These are phyloP conservation scores for Fusarium brachygibbosum DNA, from an alignment of 2,329 filamentous ascomycete species.

Conservation along the genomic window DNA sequence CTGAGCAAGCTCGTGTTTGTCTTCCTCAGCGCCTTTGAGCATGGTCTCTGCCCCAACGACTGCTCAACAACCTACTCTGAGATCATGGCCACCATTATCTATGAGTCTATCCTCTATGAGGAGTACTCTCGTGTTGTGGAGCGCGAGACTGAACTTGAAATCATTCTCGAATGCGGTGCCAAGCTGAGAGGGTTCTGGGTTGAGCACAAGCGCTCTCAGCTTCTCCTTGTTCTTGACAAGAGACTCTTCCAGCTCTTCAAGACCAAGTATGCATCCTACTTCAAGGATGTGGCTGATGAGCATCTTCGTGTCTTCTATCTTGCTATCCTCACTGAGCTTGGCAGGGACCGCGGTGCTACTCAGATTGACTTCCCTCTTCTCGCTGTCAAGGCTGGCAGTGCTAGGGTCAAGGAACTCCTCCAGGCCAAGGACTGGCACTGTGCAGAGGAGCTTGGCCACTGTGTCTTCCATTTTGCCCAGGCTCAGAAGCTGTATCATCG, in stretches of 20 bases:
- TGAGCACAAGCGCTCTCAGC: slow-evolving; percentile 50
- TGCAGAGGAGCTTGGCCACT: slow-evolving; percentile 59
- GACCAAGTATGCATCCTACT: slow-evolving; percentile 49
- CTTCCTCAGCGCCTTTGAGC: slow-evolving; percentile 62
- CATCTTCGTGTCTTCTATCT: slow-evolving; percentile 57
- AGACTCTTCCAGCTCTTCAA: slow-evolving; percentile 58
- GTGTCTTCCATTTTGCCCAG: slow-evolving; percentile 59
- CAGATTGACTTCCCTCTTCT: slow-evolving; percentile 56
- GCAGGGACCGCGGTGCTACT: slow-evolving; percentile 50
- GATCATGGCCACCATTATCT: slow-evolving; percentile 51
- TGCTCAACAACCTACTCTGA: slow-evolving; percentile 57
- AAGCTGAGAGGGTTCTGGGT: slow-evolving; percentile 47
- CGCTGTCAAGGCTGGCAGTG: slow-evolving; percentile 52
- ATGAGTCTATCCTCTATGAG: slow-evolving; percentile 44
- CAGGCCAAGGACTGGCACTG: slow-evolving; percentile 56
- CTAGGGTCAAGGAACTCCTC: slow-evolving; percentile 55
- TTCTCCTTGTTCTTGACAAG: slow-evolving; percentile 54
- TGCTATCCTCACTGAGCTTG: slow-evolving; percentile 57
- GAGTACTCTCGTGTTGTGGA: slow-evolving; percentile 46
- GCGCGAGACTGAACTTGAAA: slow-evolving; percentile 36
- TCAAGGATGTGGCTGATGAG: slow-evolving; percentile 49
- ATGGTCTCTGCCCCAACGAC: slow-evolving; percentile 54
- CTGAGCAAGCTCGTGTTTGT: slow-evolving; percentile 57
- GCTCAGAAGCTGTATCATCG: slow-evolving; percentile 58
- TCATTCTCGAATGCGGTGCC: slow-evolving; percentile 44